Percentiles rank a stretch among this genome's conserved stretches.
Evolutionary conservation across 1,284 basidiomycete species (phyloP).

Genomic region (Tremellales sp.): DNA sequence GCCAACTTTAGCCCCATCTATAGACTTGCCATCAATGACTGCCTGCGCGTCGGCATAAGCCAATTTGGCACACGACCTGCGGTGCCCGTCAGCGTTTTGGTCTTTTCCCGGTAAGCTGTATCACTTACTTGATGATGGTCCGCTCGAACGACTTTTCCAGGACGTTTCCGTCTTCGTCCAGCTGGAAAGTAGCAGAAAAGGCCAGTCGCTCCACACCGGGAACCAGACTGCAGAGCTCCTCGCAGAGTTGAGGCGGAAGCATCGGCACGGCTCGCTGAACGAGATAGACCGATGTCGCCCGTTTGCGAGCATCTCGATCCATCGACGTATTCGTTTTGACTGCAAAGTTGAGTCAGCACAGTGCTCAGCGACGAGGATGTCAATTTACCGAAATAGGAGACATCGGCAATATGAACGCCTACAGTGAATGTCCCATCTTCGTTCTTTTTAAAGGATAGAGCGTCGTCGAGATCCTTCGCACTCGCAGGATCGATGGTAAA

Average conservation of each 20-base stretch:
- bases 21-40: slow-evolving; percentile 69
- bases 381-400: slow-evolving; percentile 71
- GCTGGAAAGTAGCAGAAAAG: slow-evolving; percentile 82
- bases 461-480: slow-evolving; percentile 92
- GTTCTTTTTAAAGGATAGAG: slow-evolving; percentile 79
- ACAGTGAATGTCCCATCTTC: slow-evolving; percentile 89
- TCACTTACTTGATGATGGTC: slow-evolving; percentile 78
- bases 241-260: slow-evolving; percentile 85
- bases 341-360: slow-evolving; percentile 16
- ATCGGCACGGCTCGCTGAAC: slow-evolving; percentile 94
- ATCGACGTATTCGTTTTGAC: slow-evolving; percentile 93
- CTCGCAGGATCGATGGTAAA: slow-evolving; percentile 91
- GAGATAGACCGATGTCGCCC: slow-evolving; percentile 94
- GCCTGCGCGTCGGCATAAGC: slow-evolving; percentile 76
- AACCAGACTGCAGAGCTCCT: slow-evolving; percentile 86
- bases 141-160: slow-evolving; percentile 88
- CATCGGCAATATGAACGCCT: slow-evolving; percentile 92
- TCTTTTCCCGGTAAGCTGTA: not conserved
- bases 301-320: slow-evolving; percentile 95
- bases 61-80: slow-evolving; percentile 78
- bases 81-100: slow-evolving; percentile 5
- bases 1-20: slow-evolving; percentile 56
- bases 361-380: not conserved
- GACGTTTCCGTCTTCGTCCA: slow-evolving; percentile 77
- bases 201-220: slow-evolving; percentile 83